Conservation (phyloP, 2,329 filamentous ascomycete genomes). For the Thielaviopsis populi region DNA sequence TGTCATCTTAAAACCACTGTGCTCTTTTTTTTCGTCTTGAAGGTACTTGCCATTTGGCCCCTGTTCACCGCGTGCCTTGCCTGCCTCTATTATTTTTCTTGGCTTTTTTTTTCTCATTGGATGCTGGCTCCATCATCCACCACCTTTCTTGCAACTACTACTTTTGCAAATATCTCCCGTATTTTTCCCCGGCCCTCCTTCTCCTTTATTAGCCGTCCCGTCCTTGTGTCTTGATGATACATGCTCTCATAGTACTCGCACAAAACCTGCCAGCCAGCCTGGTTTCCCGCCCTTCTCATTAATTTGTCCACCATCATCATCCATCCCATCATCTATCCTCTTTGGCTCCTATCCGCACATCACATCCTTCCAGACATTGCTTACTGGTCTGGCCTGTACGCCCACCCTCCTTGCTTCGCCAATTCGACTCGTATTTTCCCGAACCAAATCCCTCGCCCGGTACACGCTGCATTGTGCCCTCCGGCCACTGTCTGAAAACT, state of each 20-base stretch:
- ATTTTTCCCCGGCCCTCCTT: slow-evolving; percentile 3
- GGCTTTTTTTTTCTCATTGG: background rate
- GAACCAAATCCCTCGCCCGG: background rate
- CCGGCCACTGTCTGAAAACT: too few relatives aligned
- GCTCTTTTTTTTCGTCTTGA: background rate
- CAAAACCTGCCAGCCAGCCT: background rate
- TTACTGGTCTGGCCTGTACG: background rate
- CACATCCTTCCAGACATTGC: background rate
- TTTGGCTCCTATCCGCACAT: background rate
- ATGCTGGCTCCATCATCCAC: background rate
- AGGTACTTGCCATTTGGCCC: background rate
- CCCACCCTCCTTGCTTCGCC: background rate
- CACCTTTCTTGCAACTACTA: slow-evolving; percentile 3
- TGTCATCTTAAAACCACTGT: background rate
- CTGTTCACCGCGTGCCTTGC: slow-evolving; percentile 1
- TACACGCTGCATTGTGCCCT: background rate
- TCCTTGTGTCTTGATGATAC: background rate
- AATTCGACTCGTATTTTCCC: background rate
- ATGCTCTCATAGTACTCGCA: background rate
- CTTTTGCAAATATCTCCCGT: slow-evolving; percentile 12
- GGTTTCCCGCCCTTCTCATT: background rate
- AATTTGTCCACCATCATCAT: background rate
- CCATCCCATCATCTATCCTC: background rate
- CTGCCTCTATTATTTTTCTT: background rate
- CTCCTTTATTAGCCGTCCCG: background rate